phyloP scores from a whole-genome alignment of 164 flowering plant species.

The Amborella trichopoda region DNA sequence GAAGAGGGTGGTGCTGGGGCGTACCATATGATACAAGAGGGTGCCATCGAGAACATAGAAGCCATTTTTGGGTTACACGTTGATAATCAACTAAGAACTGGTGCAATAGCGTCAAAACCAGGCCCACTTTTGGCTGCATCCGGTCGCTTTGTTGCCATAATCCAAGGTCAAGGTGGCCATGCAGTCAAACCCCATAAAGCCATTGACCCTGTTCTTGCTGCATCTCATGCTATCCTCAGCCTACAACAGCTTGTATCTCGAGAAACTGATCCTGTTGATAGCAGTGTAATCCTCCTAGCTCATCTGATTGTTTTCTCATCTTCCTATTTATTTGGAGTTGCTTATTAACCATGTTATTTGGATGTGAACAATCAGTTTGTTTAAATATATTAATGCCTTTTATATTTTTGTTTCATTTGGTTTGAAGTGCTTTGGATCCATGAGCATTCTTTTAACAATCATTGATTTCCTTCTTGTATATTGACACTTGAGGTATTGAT shows the following conservation, averaged over 20 bases:
- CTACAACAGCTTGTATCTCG: conserved; percentile 69
- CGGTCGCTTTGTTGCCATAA: conserved; percentile 31
- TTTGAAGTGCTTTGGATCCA: too few species aligned
- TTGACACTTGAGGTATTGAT: too few species aligned
- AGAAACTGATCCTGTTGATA: conserved; percentile 61
- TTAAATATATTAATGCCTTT: too few species aligned
- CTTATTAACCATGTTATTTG: too few species aligned
- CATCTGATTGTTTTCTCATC: too few species aligned
- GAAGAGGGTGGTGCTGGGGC: conserved; percentile 81
- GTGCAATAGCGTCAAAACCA: conserved; percentile 51
- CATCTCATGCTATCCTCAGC: conserved; percentile 36
- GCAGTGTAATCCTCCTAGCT: too few species aligned
- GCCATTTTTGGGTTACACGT: conserved; percentile 75
- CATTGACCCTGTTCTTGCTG: conserved; percentile 52
- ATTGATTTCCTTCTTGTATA: too few species aligned
- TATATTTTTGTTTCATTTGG: too few species aligned
- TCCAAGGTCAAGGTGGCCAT: conserved; percentile 53
- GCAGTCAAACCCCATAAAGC: conserved; percentile 35
- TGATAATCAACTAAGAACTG: conserved; percentile 27
- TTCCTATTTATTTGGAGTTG: too few species aligned
- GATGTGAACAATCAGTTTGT: too few species aligned
- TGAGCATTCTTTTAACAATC: too few species aligned
- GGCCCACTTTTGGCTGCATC: conserved; percentile 60
- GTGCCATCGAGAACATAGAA: conserved; percentile 36
- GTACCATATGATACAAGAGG: conserved; percentile 54